Conservation (phyloP, 2,329 filamentous ascomycete genomes). For the Neospermospora avenae region DNA sequence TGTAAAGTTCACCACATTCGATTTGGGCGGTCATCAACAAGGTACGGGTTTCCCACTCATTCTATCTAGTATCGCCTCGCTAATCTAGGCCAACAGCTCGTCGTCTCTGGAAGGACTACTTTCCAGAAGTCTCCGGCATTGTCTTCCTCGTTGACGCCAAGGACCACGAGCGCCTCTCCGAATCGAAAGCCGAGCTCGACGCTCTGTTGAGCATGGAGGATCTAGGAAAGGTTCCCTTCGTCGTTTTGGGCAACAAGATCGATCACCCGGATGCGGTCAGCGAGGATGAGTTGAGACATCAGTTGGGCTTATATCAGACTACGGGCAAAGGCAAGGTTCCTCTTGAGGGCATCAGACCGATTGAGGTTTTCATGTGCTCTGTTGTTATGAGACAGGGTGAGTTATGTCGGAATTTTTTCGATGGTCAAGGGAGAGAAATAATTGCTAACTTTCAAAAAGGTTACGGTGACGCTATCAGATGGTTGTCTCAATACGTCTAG, state of each 20-base stretch:
- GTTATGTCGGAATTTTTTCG: constrained; percentile 31
- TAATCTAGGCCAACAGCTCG: constrained; percentile 54
- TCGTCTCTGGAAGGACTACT: constrained; percentile 95
- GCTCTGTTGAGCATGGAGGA: constrained; percentile 96
- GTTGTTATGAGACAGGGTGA: constrained; percentile 94
- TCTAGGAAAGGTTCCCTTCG: constrained; percentile 89
- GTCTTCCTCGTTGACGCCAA: constrained; percentile 98
- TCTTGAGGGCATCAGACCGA: constrained; percentile 85
- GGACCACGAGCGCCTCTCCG: constrained; percentile 89
- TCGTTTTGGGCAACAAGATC: constrained; percentile 98
- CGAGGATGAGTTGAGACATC: constrained; percentile 91
- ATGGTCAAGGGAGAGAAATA: not conserved
- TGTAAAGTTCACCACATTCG: constrained; percentile 92
- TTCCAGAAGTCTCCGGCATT: constrained; percentile 93
- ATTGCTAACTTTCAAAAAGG: constrained; percentile 43
- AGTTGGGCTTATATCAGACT: constrained; percentile 91
- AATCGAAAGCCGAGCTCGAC: constrained; percentile 96
- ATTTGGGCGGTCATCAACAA: constrained; percentile 91
- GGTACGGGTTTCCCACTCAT: constrained; percentile 47
- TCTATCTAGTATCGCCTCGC: not conserved
- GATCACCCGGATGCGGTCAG: constrained; percentile 94
- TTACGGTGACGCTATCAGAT: constrained; percentile 87
- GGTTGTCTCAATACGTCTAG: constrained; percentile 90
- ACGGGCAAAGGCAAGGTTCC: constrained; percentile 94
- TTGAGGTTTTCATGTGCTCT: constrained; percentile 99